A percentile compares a stretch with the other conserved stretches of the same genome.
Conservation (phyloP, 805 yeast genomes). For the Ogataea minuta region DNA sequence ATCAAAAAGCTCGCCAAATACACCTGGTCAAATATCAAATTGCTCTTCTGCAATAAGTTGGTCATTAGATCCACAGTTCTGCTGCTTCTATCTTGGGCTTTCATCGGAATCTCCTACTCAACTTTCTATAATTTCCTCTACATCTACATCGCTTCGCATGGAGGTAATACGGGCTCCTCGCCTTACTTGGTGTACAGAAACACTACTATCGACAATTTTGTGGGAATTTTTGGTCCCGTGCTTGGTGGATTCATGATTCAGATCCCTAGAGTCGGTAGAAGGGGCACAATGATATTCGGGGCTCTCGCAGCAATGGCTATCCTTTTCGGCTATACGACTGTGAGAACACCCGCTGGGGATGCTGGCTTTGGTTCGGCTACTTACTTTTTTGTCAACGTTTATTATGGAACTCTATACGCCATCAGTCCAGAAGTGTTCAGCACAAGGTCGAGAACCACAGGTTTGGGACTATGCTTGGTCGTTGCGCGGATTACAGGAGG, state of each 20-base stretch:
- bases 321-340: constrained; percentile 62
- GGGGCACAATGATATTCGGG: constrained; percentile 55
- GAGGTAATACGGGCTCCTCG: constrained; percentile 44
- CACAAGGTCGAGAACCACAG: constrained; percentile 53
- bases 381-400: constrained; percentile 46
- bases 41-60: constrained; percentile 45
- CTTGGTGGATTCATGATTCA: constrained; percentile 43
- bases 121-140: constrained; percentile 55
- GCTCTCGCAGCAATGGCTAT: constrained; percentile 54
- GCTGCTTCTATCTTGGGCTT: constrained; percentile 50
- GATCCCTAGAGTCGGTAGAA: constrained; percentile 46
- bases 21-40: constrained; percentile 39
- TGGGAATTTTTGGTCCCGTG: constrained; percentile 53
- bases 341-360: constrained; percentile 52
- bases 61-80: constrained; percentile 47
- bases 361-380: constrained; percentile 51
- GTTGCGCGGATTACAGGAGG: constrained; percentile 52
- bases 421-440: constrained; percentile 67
- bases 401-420: constrained; percentile 60
- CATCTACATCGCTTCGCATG: constrained; percentile 48
- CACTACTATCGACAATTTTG: constrained; percentile 44
- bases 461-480: constrained; percentile 58
- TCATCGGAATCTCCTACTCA: constrained; percentile 59
- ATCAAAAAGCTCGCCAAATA: constrained; percentile 29
- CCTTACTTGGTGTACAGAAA: constrained; percentile 45